Base-by-base conservation (phyloP, 2,329 filamentous ascomycete species). In the Diaporthe citriasiana region DNA sequence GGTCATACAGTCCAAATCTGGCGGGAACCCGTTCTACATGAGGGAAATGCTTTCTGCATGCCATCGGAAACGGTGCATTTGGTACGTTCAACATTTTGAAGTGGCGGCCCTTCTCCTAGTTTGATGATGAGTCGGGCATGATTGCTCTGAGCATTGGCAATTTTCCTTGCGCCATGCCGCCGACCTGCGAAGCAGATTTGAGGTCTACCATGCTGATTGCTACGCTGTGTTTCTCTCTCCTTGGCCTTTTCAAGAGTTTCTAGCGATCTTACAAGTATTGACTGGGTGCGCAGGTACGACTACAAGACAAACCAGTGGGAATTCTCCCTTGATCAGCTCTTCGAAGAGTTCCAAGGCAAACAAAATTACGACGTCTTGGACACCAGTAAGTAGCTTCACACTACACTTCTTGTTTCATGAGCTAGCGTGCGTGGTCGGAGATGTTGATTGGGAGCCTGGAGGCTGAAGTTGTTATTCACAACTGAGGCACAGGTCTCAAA, bases 1-100 rank as follows among this genome's bases (percentile, higher is more conserved):
- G 9, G 94, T 98, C 13, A 91, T 98, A 8, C 94, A 97, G 81
- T 95, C 96, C 79, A 97, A 97, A 84, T 96, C 94, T 12, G 90
- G 90, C 35, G 95, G 95, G 1, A 98, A 97, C 76, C 93, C 95
- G 0, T 98, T 98, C 79, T 97, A 97, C 79, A 93, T 98, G 82
- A 89, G 94, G 72, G 94, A 98, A 83, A 97, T 98, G 89, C 89
- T 98, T 6, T 94, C 94, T 79, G 93, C 93, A 4, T 97, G 94
- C 81, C 92, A 97, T 81, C 91, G 94, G 53, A 74, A 94, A 80
- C 93, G 93, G 77, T 97, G 94, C 81, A 93, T 98, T 66, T 97
- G 92, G 90, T 98, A 97, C 82, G 59, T 63, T 45, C 8, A 25
- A 6, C 9, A 7, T 45, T 25, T 13, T 42, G 2, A 13, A 4